Evolutionary conservation across 1,284 basidiomycete species (phyloP).

Genomic region (Neonothopanus nambi): DNA sequence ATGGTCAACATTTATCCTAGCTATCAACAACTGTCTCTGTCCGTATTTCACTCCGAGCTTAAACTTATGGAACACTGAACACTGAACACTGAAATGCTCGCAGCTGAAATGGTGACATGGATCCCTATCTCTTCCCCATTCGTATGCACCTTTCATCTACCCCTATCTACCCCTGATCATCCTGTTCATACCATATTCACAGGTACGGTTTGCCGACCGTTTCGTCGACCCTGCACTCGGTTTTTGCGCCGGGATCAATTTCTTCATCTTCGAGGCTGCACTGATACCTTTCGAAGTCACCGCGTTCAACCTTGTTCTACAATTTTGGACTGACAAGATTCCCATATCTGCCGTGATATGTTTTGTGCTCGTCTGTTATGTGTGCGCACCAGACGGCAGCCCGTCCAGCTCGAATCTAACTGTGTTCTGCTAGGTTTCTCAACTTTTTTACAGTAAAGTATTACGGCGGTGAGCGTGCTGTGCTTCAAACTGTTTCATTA

Average conservation of each 20-base stretch:
- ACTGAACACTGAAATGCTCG: background rate
- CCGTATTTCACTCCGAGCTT: slow-evolving; percentile 12
- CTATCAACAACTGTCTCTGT: slow-evolving; percentile 49
- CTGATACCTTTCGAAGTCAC: slow-evolving; percentile 49
- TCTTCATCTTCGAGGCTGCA: slow-evolving; percentile 44
- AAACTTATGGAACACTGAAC: background rate
- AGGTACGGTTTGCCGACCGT: slow-evolving; percentile 47
- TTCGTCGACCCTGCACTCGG: slow-evolving; percentile 51
- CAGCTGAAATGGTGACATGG: slow-evolving; percentile 55
- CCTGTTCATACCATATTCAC: no score
- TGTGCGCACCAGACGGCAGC: slow-evolving; percentile 28
- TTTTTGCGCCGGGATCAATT: slow-evolving; percentile 47
- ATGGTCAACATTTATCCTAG: slow-evolving; percentile 48
- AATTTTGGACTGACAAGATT: slow-evolving; percentile 52
- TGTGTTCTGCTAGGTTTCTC: slow-evolving; percentile 30
- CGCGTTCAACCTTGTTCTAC: slow-evolving; percentile 45
- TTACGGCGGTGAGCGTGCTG: slow-evolving; percentile 44
- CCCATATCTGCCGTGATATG: slow-evolving; percentile 41
- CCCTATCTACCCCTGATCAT: background rate
- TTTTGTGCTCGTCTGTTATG: slow-evolving; percentile 38
- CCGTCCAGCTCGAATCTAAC: background rate
- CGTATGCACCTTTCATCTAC: slow-evolving; percentile 26
- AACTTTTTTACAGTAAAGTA: slow-evolving; percentile 47
- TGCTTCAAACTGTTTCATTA: background rate
- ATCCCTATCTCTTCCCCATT: slow-evolving; percentile 52